Base-by-base conservation (phyloP, 495 filamentous ascomycete species). In the Podospora didyma region DNA sequence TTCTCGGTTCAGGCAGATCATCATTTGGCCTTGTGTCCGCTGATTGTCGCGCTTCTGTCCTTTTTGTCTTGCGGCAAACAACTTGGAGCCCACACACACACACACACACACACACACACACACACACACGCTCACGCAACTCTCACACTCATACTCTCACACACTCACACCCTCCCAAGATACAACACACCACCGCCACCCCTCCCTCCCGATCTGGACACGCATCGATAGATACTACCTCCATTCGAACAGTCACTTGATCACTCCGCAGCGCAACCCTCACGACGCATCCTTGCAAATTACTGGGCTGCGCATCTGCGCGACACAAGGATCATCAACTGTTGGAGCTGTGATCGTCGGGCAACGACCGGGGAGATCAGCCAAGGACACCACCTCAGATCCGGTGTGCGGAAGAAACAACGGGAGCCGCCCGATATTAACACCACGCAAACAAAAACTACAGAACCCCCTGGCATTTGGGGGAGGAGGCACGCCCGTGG, bases 161-260 rank as follows among this genome's bases (percentile, higher is more conserved):
- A n/a, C n/a, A n/a, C n/a, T n/a, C n/a, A n/a, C n/a, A n/a, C 26
- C 26, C 26, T 31, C 9, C 26, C 26, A 31, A 31, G n/a, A 42
- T 34, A 17, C 16, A 14, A 16, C 24, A 14, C 19, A 17, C 35
- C 35, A 28, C 10, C 46, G 51, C 26, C 57, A 46, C 51, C 46
- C 34, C 17, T 17, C 34, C 44, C 20, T 21, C 54, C 49, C 49
- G 53, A 59, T 58, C 64, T 54, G 61, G 56, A 44, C 46, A 49
- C 54, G 60, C 41, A 31, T 31, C 26, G 26, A 4, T 31, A 31
- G 9, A 31, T 31, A 9, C 26, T 9, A 56, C 57, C 58, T 62
- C 60, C 65, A 68, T 62, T 50, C 61, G 58, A 47, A 61, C 48
- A 57, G 61, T 70, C 67, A 68, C 61, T 62, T 68, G 67, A 68